Percentiles rank a stretch among this genome's conserved stretches.
Evolutionary conservation across 129 eudicot genomes (phyloP).

Genomic region (Centaurea solstitialis): DNA sequence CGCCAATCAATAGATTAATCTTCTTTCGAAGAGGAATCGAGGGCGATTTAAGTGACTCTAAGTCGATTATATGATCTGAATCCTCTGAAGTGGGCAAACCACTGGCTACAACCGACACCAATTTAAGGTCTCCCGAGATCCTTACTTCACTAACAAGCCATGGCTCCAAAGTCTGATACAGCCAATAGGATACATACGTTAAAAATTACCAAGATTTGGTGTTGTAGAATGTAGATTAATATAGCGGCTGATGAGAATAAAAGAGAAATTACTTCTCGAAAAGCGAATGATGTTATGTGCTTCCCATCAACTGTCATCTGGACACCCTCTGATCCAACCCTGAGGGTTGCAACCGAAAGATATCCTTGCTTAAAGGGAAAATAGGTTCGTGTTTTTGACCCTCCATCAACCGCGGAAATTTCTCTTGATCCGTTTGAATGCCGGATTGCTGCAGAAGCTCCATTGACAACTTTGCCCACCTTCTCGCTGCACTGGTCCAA

Average conservation of each 20-base stretch:
- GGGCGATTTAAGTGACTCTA: slow-evolving; percentile 79
- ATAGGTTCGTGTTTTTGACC: slow-evolving; percentile 57
- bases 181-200: not conserved
- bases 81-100: slow-evolving; percentile 98
- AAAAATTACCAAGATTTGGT: not conserved
- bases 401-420: slow-evolving; percentile 41
- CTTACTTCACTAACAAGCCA: slow-evolving; percentile 92
- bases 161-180: slow-evolving; percentile 83
- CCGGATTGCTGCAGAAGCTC: slow-evolving; percentile 13
- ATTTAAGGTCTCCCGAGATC: slow-evolving; percentile 81
- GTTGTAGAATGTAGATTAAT: not conserved
- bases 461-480: slow-evolving; percentile 71
- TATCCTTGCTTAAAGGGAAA: slow-evolving; percentile 90
- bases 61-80: slow-evolving; percentile 70
- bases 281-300: slow-evolving; percentile 90
- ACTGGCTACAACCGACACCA: slow-evolving; percentile 86
- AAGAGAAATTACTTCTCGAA: slow-evolving; percentile 71
- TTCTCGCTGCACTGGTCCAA: slow-evolving; percentile 73
- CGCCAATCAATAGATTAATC: slow-evolving; percentile 78
- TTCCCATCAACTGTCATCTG: slow-evolving; percentile 99
- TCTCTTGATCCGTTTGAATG: slow-evolving; percentile 43
- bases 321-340: slow-evolving; percentile 94
- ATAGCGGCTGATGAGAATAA: not conserved
- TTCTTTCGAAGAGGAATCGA: slow-evolving; percentile 53
- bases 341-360: slow-evolving; percentile 90